These are phyloP conservation scores for Murraya koenigii DNA, from an alignment of 345 rosid genomes.

Conservation along the genomic window DNA sequence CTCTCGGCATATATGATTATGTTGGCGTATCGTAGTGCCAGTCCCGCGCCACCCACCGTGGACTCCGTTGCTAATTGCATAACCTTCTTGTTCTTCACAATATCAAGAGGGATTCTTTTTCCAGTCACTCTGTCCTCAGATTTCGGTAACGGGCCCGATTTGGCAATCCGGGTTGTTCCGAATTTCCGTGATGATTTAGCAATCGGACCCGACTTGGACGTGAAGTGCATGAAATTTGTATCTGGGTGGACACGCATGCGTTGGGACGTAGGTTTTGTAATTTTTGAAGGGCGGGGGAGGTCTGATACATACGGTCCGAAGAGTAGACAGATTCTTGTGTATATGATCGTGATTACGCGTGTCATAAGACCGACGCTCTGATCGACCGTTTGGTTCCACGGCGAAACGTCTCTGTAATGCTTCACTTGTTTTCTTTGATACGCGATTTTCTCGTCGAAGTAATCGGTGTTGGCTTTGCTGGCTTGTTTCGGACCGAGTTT, in stretches of 20 bases:
- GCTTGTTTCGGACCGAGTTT: neutral
- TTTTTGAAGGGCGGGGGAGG: slow-evolving; percentile 17
- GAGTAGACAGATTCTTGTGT: slow-evolving; percentile 32
- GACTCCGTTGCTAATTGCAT: slow-evolving; percentile 21
- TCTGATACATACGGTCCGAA: slow-evolving; percentile 28
- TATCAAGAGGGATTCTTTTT: neutral
- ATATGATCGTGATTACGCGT: slow-evolving; percentile 23
- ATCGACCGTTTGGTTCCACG: slow-evolving; percentile 46
- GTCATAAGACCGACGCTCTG: slow-evolving; percentile 34
- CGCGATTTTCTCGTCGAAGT: slow-evolving; percentile 32
- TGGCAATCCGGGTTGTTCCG: neutral
- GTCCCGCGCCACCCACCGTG: slow-evolving; percentile 52
- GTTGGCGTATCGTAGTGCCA: slow-evolving; percentile 43
- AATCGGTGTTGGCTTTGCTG: slow-evolving; percentile 16
- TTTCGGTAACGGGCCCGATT: slow-evolving; percentile 5
- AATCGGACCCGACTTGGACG: slow-evolving; percentile 30
- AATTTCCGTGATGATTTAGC: neutral
- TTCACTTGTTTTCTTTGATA: slow-evolving; percentile 31
- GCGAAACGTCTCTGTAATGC: slow-evolving; percentile 34
- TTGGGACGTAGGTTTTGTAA: neutral
- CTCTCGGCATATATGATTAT: slow-evolving; percentile 33
- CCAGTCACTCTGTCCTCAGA: neutral
- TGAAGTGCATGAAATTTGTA: neutral
- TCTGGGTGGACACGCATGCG: slow-evolving; percentile 29
- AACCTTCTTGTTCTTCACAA: neutral